These are phyloP conservation scores for Salix brachista DNA, from an alignment of 345 rosid genomes.

Conservation along the genomic window DNA sequence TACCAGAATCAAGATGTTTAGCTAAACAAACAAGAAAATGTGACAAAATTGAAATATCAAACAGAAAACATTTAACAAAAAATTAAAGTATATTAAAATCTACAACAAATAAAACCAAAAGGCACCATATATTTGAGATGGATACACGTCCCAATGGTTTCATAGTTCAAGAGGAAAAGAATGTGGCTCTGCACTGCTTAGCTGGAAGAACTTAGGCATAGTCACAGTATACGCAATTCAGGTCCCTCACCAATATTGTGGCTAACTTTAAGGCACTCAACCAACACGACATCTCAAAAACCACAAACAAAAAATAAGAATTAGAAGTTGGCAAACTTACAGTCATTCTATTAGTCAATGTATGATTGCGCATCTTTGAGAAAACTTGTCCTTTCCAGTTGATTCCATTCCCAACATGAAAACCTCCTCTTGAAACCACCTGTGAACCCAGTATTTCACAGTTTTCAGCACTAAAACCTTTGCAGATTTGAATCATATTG, in stretches of 20 bases:
- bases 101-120: neutral
- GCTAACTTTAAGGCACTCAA: neutral
- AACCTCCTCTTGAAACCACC: constrained; percentile 99
- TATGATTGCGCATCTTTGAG: constrained; percentile 99
- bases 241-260: neutral
- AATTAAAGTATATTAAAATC: neutral
- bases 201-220: neutral
- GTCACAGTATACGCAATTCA: neutral
- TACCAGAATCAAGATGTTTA: neutral
- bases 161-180: neutral
- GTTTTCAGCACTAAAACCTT: neutral
- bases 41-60: neutral
- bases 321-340: constrained; percentile 35
- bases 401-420: constrained; percentile 97
- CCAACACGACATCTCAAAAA: neutral
- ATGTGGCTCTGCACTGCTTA: neutral
- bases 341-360: constrained; percentile 93
- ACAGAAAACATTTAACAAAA: neutral
- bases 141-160: neutral
- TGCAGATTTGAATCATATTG: constrained; percentile 6
- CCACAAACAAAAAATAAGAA: neutral
- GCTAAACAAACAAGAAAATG: neutral
- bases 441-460: constrained; percentile 28
- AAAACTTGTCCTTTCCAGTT: constrained; percentile 99
- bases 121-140: neutral